Conservation (phyloP, 768 basidiomycete genomes). For the Solioccasus polychromus region DNA sequence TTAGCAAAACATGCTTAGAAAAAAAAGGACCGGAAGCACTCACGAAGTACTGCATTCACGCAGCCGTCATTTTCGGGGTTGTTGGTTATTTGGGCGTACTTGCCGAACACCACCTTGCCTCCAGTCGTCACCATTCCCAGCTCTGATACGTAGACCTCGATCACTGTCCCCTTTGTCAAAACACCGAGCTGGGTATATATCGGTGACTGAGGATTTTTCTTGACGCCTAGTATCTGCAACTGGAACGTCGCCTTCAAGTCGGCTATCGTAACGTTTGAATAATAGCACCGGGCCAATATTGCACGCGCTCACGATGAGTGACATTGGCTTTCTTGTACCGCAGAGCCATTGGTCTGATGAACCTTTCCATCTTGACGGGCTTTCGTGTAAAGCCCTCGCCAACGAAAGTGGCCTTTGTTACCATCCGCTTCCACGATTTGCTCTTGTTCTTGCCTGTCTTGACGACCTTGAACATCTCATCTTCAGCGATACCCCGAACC, state of each 20-base stretch:
- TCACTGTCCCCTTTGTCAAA: constrained; percentile 96
- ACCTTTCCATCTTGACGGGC: constrained; percentile 98
- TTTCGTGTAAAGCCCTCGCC: constrained; percentile 97
- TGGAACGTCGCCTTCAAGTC: constrained; percentile 99
- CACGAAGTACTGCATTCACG: constrained; percentile 90
- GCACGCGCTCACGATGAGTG: constrained; percentile 79
- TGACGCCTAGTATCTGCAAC: constrained; percentile 94
- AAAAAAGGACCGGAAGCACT: constrained; percentile 35
- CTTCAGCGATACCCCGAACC: constrained; percentile 97
- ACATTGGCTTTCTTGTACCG: constrained; percentile 99
- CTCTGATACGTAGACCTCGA: constrained; percentile 99
- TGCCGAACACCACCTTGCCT: constrained; percentile 91
- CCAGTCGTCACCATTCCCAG: constrained; percentile 96
- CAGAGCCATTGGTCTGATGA: constrained; percentile 95
- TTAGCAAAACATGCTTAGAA: constrained; percentile 2
- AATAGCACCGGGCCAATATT: background rate
- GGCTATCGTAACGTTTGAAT: constrained; percentile 45
- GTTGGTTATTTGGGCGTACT: constrained; percentile 92
- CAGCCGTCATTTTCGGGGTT: constrained; percentile 97
- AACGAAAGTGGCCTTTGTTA: constrained; percentile 98
- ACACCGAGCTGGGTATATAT: constrained; percentile 97
- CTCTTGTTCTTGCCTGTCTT: constrained; percentile 95
- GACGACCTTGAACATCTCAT: constrained; percentile 99
- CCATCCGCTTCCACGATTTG: constrained; percentile 99
- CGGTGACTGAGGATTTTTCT: constrained; percentile 99